phyloP scores from a whole-genome alignment of 768 basidiomycete genomes.

The Pleurotus giganteus region DNA sequence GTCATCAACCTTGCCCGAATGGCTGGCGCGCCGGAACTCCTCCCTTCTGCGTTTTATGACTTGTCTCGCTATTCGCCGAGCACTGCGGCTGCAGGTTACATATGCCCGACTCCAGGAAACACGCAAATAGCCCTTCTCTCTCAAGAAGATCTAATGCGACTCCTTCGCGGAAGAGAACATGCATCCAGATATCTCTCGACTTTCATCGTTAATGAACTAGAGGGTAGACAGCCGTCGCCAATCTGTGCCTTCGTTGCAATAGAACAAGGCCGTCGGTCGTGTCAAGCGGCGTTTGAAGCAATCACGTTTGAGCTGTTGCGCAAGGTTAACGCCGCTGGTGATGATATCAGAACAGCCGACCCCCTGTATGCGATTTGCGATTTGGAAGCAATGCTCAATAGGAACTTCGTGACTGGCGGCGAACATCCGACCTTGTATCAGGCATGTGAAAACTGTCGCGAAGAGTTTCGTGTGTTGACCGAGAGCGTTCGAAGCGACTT shows the following conservation, averaged over 20 bases:
- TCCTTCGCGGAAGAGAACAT: constrained; percentile 70
- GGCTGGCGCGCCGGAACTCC: constrained; percentile 50
- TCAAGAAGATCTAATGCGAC: constrained; percentile 52
- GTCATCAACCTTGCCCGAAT: constrained; percentile 68
- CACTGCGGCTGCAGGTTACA: constrained; percentile 54
- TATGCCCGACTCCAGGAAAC: constrained; percentile 26
- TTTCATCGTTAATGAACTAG: constrained; percentile 73
- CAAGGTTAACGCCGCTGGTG: constrained; percentile 67
- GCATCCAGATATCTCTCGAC: constrained; percentile 73
- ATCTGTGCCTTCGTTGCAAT: constrained; percentile 46
- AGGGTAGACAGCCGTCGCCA: constrained; percentile 53
- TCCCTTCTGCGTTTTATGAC: constrained; percentile 80
- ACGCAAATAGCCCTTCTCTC: constrained; percentile 39
- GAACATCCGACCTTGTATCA: constrained; percentile 40
- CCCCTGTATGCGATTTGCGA: constrained; percentile 71
- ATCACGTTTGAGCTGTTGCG: constrained; percentile 74
- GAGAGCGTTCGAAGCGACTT: constrained; percentile 59
- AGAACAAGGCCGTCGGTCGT: constrained; percentile 51
- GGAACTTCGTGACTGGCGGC: constrained; percentile 44
- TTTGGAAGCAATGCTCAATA: constrained; percentile 62
- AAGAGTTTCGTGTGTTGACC: constrained; percentile 61
- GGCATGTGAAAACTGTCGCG: constrained; percentile 63
- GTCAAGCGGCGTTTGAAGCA: constrained; percentile 70
- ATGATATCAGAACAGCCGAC: constrained; percentile 59
- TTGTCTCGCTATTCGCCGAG: constrained; percentile 68